Conservation (phyloP, 495 filamentous ascomycete species). For the Mytilinidion resinicola region DNA sequence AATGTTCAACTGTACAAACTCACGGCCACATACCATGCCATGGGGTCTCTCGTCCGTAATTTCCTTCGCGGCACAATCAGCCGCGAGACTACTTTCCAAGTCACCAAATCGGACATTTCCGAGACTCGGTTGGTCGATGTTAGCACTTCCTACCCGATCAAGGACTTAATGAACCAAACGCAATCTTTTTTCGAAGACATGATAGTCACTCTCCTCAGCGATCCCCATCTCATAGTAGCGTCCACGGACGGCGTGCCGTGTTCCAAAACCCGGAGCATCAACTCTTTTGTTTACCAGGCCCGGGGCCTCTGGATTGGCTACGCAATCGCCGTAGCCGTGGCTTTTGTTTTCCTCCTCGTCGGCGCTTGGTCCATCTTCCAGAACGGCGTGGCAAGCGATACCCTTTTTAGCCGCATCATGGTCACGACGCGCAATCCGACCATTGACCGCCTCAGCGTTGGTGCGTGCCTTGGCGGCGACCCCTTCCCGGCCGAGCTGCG, state of each 20-base stretch:
- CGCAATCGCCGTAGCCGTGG: constrained; percentile 30
- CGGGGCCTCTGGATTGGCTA: constrained; percentile 38
- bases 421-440: constrained; percentile 40
- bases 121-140: constrained; percentile 33
- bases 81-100: constrained; percentile 11
- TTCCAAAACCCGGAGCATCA: constrained; percentile 23
- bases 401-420: constrained; percentile 39
- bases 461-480: constrained; percentile 39
- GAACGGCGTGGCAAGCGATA: constrained; percentile 39
- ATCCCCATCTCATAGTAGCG: constrained; percentile 33
- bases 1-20: constrained; percentile 30
- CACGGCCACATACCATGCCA: constrained; percentile 32
- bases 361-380: constrained; percentile 30
- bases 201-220: constrained; percentile 35
- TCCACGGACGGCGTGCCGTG: constrained; percentile 20
- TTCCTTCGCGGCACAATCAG: constrained; percentile 31
- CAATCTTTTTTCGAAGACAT: constrained; percentile 36
- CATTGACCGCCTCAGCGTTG: constrained; percentile 34
- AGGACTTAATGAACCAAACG: constrained; percentile 24
- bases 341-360: constrained; percentile 30
- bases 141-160: constrained; percentile 25
- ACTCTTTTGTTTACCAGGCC: constrained; percentile 33
- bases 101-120: constrained; percentile 34
- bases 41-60: constrained; percentile 31
- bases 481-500: constrained; percentile 37